Evolutionary conservation across 2,329 filamentous ascomycete genomes (phyloP), one percentile per base, ranked within the genome.

Genomic region (Monascus ruber): DNA sequence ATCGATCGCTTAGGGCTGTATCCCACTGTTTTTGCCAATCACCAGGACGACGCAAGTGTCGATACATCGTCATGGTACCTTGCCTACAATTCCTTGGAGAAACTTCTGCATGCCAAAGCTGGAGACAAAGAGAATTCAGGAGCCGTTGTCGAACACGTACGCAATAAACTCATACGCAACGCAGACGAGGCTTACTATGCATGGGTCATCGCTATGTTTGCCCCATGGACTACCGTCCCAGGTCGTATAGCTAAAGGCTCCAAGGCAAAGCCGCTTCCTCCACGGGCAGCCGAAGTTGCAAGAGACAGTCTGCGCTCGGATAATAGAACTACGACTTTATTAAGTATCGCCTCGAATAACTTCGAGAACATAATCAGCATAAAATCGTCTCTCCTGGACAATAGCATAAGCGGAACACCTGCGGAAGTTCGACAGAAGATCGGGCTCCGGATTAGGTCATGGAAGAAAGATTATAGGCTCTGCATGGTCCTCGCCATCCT

Each of bases 291-390:
- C 3, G 66, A 76, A 26, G 81, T 83, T 4, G 80, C 77, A 4
- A 72, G 81, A 27, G 85, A 93, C 56, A 86, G 86, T 4, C 77
- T 94, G 56, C 86, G 83, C 53, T 74, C 80, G 1, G 77, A 83
- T 2, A 94, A 87, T 56, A 91, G 82, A 56, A 66, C 86, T 4
- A 76, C 74, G 33, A 78, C 79, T 46, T 63, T 89, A 4, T 66
- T 91, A 39, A 72, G 73, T 9, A 75, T 77, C 24, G 75, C 82
- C 6, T 70, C 81, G 36, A 69, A 66, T n/a, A 71, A 87, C 47
- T 69, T 75, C 34, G 51, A 63, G 4, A 72, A 79, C 33, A 85
- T 94, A n/a, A 65, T 74, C 26, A 62, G 60, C 6, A 55, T 81
- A 10, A 85, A 85, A 50, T 48, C 47, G 5, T 47, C 52, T 6